Evolutionary conservation across 1,284 basidiomycete genomes (phyloP).

Genomic region (Ustilago esculenta): DNA sequence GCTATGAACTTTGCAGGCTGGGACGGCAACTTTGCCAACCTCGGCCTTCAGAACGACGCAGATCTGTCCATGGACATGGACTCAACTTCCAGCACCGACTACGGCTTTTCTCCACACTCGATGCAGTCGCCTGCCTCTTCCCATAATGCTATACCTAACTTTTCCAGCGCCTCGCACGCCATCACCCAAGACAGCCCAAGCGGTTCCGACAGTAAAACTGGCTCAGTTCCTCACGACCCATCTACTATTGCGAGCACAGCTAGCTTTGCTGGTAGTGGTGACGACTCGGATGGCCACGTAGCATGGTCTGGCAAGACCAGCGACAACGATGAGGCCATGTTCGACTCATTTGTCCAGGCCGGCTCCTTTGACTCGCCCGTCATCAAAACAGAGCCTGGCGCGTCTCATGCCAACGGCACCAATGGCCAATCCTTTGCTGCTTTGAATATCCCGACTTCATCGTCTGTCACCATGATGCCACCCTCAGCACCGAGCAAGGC

Average conservation of each 20-base stretch:
- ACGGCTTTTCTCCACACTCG: conserved; percentile 42
- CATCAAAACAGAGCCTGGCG: conserved; percentile 12
- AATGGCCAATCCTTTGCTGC: conserved; percentile 28
- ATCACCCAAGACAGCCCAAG: conserved; percentile 40
- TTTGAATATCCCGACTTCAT: conserved; percentile 25
- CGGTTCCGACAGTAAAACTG: conserved; percentile 43
- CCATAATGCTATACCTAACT: conserved; percentile 33
- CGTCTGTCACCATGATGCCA: conserved; percentile 34
- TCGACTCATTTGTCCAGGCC: conserved; percentile 58
- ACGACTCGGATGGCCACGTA: conserved; percentile 39
- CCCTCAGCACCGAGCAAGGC: conserved; percentile 18
- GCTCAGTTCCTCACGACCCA: conserved; percentile 12
- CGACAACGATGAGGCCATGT: conserved; percentile 61
- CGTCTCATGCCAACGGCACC: conserved; percentile 9
- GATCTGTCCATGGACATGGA: conserved; percentile 51
- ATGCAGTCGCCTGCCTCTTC: conserved; percentile 44
- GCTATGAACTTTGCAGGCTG: conserved; percentile 40
- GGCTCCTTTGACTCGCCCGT: conserved; percentile 51
- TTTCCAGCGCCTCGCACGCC: conserved; percentile 25
- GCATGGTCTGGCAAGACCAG: conserved; percentile 31
- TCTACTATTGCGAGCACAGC: conserved; percentile 19
- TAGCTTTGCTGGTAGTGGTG: conserved; percentile 41
- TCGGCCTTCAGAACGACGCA: conserved; percentile 20
- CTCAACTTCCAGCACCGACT: conserved; percentile 41
- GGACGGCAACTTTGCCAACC: conserved; percentile 32